A percentile compares a stretch with the other conserved stretches of the same genome.
Evolutionary conservation across 805 yeast species (phyloP).

Genomic region (Wickerhamia fluorescens): DNA sequence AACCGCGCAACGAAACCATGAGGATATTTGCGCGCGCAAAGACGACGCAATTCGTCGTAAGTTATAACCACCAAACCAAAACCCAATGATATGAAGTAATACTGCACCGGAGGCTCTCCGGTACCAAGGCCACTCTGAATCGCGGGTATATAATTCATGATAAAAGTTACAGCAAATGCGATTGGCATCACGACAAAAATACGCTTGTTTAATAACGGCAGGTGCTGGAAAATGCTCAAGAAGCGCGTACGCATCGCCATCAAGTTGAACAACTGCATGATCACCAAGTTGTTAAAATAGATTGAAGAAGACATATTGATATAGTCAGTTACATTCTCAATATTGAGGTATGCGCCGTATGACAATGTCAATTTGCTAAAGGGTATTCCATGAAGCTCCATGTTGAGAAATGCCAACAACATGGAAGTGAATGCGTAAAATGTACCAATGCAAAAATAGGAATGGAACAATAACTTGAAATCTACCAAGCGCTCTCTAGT

Average conservation of each 20-base stretch:
- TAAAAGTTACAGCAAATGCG: conserved; percentile 31
- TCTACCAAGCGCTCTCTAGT: conserved; percentile 37
- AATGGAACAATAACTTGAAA: conserved; percentile 31
- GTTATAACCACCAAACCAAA: conserved; percentile 34
- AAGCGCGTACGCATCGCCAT: conserved; percentile 37
- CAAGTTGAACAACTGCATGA: conserved; percentile 41
- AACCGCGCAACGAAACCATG: conserved; percentile 27
- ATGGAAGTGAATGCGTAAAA: conserved; percentile 34
- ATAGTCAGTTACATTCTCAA: conserved; percentile 15
- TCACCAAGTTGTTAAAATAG: conserved; percentile 41
- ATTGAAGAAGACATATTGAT: conserved; percentile 34
- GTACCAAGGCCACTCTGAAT: conserved; percentile 30
- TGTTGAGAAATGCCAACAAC: conserved; percentile 32
- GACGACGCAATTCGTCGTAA: conserved; percentile 39
- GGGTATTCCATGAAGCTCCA: conserved; percentile 26
- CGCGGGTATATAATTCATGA: conserved; percentile 37
- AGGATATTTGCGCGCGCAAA: conserved; percentile 30
- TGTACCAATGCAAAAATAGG: conserved; percentile 38
- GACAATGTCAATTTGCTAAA: conserved; percentile 28
- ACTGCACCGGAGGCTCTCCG: conserved; percentile 36
- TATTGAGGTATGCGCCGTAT: conserved; percentile 23
- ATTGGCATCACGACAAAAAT: conserved; percentile 27
- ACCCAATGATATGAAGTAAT: conserved; percentile 39
- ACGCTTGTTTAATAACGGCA: conserved; percentile 28
- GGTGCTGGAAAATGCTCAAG: conserved; percentile 35